phyloP scores from a whole-genome alignment of 78 protist species.

The Protostelium mycophagum region DNA sequence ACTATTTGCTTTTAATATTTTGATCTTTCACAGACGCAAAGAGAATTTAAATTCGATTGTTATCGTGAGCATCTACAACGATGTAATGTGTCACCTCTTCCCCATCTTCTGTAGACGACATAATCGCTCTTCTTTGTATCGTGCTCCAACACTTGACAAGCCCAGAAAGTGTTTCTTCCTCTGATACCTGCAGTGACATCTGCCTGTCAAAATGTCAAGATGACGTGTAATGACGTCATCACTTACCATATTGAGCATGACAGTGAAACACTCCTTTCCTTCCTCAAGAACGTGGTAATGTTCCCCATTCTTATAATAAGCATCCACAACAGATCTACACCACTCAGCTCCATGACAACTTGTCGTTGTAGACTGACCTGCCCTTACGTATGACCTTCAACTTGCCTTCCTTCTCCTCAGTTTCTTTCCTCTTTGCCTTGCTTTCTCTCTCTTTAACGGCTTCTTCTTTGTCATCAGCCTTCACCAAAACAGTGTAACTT shows the following conservation, averaged over 20 bases:
- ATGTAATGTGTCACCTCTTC: background rate
- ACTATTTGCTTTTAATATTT: too few relatives aligned
- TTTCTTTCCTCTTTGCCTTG: background rate
- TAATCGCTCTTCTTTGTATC: background rate
- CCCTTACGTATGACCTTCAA: background rate
- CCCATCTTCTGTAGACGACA: background rate
- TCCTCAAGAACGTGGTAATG: background rate
- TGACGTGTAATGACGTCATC: background rate
- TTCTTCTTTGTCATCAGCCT: background rate
- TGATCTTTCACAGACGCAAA: too few relatives aligned
- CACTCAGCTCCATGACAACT: background rate
- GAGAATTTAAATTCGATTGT: too few relatives aligned
- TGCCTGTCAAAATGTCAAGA: background rate
- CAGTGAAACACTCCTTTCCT: background rate
- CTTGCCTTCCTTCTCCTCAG: background rate
- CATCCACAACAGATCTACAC: background rate
- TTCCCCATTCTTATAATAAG: background rate
- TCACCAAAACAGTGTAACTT: background rate
- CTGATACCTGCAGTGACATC: background rate
- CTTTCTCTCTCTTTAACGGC: background rate
- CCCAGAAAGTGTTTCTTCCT: background rate
- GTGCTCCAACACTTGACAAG: background rate
- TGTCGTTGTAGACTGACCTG: background rate
- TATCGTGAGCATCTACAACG: background rate
- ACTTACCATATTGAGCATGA: background rate